Conservation (phyloP, 2,329 filamentous ascomycete species). For the Monilinia aucupariae region DNA sequence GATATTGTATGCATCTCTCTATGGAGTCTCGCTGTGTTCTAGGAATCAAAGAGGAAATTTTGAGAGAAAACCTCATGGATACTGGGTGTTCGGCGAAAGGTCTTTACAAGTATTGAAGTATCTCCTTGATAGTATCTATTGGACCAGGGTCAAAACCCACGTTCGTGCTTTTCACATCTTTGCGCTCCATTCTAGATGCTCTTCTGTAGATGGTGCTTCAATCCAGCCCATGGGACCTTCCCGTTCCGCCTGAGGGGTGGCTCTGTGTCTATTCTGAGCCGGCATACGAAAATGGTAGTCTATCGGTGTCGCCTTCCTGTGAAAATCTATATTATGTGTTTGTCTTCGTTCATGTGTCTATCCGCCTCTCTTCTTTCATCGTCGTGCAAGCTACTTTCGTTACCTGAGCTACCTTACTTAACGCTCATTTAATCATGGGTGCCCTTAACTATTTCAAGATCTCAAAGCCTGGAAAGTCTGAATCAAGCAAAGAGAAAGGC, state of each 20-base stretch:
- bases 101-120: neutral
- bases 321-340: conserved; percentile 12
- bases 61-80: neutral
- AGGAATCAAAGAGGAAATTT: conserved; percentile 5
- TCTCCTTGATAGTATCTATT: neutral
- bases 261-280: conserved; percentile 5
- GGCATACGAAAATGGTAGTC: conserved; percentile 2
- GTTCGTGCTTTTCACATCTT: conserved; percentile 3
- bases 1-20: neutral
- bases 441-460: conserved; percentile 16
- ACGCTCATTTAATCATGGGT: conserved; percentile 10
- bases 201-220: neutral
- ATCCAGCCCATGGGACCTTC: conserved; percentile 5
- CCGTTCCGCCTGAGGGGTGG: neutral
- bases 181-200: conserved; percentile 4
- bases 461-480: conserved; percentile 10
- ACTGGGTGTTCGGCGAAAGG: neutral
- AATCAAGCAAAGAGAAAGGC: conserved; percentile 14
- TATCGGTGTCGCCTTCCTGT: conserved; percentile 3
- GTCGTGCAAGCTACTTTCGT: conserved; percentile 13
- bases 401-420: conserved; percentile 11
- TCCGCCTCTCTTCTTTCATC: neutral
- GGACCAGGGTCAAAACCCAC: conserved; percentile 1
- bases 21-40: neutral
- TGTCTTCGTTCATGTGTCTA: conserved; percentile 12